Percentiles rank a stretch among this genome's conserved stretches.
Conservation (phyloP, 768 basidiomycete species). For the Lactifluus subvellereus region DNA sequence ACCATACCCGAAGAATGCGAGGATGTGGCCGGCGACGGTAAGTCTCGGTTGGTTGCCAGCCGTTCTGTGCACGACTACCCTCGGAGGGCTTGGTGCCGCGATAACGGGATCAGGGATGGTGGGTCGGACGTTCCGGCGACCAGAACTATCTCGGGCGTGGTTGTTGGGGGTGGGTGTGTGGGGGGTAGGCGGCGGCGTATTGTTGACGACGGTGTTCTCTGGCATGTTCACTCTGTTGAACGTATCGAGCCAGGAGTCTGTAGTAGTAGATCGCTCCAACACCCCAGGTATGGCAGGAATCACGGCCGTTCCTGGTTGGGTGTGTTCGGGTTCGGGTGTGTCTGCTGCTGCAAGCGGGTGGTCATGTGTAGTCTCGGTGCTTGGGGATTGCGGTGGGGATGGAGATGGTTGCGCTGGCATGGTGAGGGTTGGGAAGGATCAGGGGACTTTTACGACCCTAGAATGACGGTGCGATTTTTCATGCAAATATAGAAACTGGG, state of each 20-base stretch:
- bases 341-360: neutral
- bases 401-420: neutral
- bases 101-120: neutral
- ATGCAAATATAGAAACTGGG: neutral
- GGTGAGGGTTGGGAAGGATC: neutral
- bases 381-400: neutral
- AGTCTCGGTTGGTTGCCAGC: neutral
- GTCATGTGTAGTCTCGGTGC: neutral
- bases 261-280: neutral
- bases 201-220: neutral
- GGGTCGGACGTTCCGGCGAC: neutral
- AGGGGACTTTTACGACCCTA: neutral
- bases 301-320: neutral
- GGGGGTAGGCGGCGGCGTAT: neutral
- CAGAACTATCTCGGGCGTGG: neutral
- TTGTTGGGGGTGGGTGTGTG: neutral
- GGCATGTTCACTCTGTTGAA: neutral
- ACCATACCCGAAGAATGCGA: slow-evolving; percentile 49
- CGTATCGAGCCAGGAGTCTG: slow-evolving; percentile 6
- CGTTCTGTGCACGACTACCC: neutral
- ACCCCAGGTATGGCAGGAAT: neutral
- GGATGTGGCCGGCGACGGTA: slow-evolving; percentile 24
- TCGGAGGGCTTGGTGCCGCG: neutral
- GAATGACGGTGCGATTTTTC: neutral
- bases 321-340: slow-evolving; percentile 6